Conservation (phyloP, 495 filamentous ascomycete species). For the Podospora tetraspora region DNA sequence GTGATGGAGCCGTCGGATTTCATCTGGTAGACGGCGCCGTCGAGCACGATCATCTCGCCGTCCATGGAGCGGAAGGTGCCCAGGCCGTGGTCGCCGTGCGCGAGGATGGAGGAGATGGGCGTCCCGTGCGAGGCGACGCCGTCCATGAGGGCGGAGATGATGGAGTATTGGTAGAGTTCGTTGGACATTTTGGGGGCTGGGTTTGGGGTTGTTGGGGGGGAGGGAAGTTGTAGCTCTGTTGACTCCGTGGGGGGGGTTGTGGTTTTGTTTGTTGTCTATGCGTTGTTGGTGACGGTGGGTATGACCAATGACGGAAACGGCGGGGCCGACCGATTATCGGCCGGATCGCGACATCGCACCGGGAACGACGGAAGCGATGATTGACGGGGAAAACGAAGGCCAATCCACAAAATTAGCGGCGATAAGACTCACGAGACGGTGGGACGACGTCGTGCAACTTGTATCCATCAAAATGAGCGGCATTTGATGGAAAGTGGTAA, state of each 20-base stretch:
- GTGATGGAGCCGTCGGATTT: slow-evolving; percentile 35
- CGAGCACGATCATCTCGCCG: slow-evolving; percentile 50
- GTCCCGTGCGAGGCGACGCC: slow-evolving; percentile 42
- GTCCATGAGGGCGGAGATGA: slow-evolving; percentile 49
- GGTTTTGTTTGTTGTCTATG: neutral
- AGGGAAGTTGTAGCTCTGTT: neutral
- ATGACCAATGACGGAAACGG: neutral
- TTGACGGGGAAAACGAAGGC: neutral
- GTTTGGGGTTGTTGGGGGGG: neutral
- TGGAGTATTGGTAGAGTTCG: slow-evolving; percentile 49
- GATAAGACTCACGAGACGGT: neutral
- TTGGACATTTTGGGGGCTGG: slow-evolving; percentile 27
- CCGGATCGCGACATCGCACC: neutral
- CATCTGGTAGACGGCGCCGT: slow-evolving; percentile 45
- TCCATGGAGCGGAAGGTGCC: slow-evolving; percentile 47
- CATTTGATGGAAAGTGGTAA: neutral
- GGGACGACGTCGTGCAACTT: neutral
- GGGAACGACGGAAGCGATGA: neutral
- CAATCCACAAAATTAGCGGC: neutral
- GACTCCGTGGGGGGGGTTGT: neutral
- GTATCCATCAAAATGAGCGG: neutral
- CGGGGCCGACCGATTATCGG: neutral
- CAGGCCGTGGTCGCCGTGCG: slow-evolving; percentile 46
- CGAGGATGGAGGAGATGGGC: slow-evolving; percentile 31
- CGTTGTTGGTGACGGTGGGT: neutral